Base-by-base conservation (phyloP, 768 basidiomycete species). In the Lactarius evosmus region DNA sequence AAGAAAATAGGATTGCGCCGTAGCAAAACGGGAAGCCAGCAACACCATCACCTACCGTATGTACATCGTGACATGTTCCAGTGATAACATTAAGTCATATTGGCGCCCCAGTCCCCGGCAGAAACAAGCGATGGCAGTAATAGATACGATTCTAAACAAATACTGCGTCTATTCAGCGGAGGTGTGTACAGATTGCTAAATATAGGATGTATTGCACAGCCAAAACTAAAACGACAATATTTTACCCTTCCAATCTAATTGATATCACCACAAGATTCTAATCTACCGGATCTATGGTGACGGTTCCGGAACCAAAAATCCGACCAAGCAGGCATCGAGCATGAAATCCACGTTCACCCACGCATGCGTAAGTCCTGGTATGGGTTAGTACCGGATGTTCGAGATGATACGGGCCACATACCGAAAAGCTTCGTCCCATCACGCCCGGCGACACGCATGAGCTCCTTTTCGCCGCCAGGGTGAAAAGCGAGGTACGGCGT, bases 271-370 rank as follows among this genome's bases (percentile, higher is more conserved):
- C 8, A 1, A 14, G 19, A 32, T 22, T 50, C 8, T 34, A 41
- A 17, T 56, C 53, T 56, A 56, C 22, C 3, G 11, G 46, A 25
- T n/a, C 55, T 59, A 65, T 16, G 76, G 73, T 34, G 78, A 75
- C 32, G 85, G 82, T 69, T 93, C 91, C 1, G 88, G 74, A 14
- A 95, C 85, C 44, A 99, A 77, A 70, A 97, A 91, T 17, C 96
- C 96, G 40, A 99, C 89, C 52, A 97, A 78, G 74, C 93, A 98
- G 36, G 86, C 82, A 72, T 98, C 95, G 25, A 99, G 79, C 93
- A 98, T 97, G 69, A 88, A 88, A 56, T 99, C 96, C n/a, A 83
- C 85, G 69, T 93, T 98, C 34, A 99, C 95, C 96, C 96, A 99
- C 4, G 88, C 91, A 74, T 99, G 96, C 0, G 95, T 98, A 27